These are phyloP conservation scores for Gossypium turneri DNA, from an alignment of 345 rosid species.

Conservation along the genomic window DNA sequence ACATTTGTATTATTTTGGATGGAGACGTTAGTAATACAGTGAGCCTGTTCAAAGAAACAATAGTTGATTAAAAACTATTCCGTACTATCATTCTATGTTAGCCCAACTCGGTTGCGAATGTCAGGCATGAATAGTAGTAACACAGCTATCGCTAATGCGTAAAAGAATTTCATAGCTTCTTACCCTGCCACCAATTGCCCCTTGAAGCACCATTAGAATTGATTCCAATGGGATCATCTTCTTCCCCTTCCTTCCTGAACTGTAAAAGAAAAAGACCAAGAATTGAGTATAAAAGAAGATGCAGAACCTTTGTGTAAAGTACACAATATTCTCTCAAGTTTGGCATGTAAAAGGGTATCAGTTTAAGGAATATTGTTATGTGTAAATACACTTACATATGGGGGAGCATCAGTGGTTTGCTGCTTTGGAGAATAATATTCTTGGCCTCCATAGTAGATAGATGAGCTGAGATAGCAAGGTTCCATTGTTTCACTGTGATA, in stretches of 20 bases:
- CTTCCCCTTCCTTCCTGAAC: constrained; percentile 59
- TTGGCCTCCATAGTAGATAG: constrained; percentile 91
- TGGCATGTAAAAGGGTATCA: too few relatives aligned
- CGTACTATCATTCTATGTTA: too few relatives aligned
- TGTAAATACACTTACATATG: constrained; percentile 23
- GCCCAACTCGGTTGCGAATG: too few relatives aligned
- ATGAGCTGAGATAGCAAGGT: constrained; percentile 77
- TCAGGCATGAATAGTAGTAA: background rate
- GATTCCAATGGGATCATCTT: constrained; percentile 44
- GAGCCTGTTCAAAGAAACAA: constrained; percentile 40
- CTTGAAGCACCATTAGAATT: constrained; percentile 64
- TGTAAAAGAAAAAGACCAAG: constrained; percentile 11
- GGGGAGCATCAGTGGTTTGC: constrained; percentile 35
- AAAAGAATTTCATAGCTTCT: background rate
- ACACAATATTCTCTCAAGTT: too few relatives aligned
- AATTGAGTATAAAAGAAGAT: background rate
- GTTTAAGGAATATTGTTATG: too few relatives aligned
- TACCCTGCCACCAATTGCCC: constrained; percentile 99
- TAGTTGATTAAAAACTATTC: background rate
- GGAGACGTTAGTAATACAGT: constrained; percentile 46
- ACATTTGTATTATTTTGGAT: background rate
- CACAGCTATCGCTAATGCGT: background rate
- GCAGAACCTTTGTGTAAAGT: background rate
- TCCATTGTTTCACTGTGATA: constrained; percentile 58
- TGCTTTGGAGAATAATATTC: constrained; percentile 70